Evolutionary conservation across 306 rosid species (phyloP).

Genomic region (Inga leiocalycina): DNA sequence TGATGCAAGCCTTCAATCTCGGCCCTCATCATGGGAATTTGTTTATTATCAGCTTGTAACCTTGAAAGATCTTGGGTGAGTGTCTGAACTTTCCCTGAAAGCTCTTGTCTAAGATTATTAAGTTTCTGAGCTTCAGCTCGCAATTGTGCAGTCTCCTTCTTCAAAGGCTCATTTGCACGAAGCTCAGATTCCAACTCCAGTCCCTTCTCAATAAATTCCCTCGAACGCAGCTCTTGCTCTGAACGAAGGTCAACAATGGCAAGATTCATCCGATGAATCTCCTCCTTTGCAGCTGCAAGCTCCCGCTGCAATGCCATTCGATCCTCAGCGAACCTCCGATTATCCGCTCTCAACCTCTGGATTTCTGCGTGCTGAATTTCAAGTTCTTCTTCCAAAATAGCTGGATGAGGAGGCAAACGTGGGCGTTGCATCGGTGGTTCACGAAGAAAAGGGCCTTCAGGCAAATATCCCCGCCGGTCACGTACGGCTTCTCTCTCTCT

Average conservation of each 20-base stretch:
- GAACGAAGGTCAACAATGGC: conserved; percentile 70
- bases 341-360: conserved; percentile 63
- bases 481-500: conserved; percentile 63
- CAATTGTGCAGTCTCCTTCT: conserved; percentile 70
- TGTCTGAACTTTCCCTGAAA: conserved; percentile 61
- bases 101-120: conserved; percentile 63
- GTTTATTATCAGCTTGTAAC: conserved; percentile 72
- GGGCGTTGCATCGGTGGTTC: conserved; percentile 65
- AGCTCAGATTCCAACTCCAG: conserved; percentile 77
- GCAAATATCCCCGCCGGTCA: conserved; percentile 65
- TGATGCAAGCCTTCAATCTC: conserved; percentile 79
- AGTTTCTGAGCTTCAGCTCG: conserved; percentile 74
- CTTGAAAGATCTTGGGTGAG: conserved; percentile 64
- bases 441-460: conserved; percentile 64
- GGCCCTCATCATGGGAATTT: conserved; percentile 61
- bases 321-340: conserved; percentile 74
- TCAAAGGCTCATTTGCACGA: conserved; percentile 66
- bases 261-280: conserved; percentile 77
- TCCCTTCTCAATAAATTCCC: conserved; percentile 77
- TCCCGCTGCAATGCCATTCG: conserved; percentile 68
- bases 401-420: conserved; percentile 64
- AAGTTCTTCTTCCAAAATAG: conserved; percentile 80
- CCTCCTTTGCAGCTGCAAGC: conserved; percentile 71
- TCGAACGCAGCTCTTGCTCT: conserved; percentile 64
- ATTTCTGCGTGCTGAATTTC: conserved; percentile 71